Evolutionary conservation across 176 grass and related monocot genomes (phyloP).

Genomic region (Areca catechu): DNA sequence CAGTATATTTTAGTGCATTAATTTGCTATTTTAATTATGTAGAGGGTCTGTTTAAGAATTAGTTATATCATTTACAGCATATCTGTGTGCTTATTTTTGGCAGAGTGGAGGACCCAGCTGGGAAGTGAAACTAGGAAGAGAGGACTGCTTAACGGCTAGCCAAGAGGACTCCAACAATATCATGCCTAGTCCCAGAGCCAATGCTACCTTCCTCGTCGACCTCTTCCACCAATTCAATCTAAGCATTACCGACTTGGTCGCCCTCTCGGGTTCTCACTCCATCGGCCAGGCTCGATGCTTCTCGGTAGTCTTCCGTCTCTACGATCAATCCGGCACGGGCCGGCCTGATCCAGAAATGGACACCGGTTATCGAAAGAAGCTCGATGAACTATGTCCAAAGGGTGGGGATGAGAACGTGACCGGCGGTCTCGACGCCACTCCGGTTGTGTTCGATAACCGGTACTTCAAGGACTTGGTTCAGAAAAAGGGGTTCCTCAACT

Average conservation of each 20-base stretch:
- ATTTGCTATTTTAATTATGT: too few species aligned
- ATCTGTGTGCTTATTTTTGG: not conserved
- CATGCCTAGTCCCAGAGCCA: constrained; percentile 83
- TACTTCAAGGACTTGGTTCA: constrained; percentile 87
- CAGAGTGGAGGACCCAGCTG: constrained; percentile 81
- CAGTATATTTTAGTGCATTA: too few species aligned
- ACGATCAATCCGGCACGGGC: constrained; percentile 84
- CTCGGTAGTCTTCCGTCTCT: constrained; percentile 85
- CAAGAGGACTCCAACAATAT: constrained; percentile 59
- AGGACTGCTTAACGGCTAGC: constrained; percentile 70
- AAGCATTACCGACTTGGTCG: constrained; percentile 60
- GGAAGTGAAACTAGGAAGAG: constrained; percentile 67
- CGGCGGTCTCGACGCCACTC: constrained; percentile 59
- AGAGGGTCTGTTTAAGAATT: too few species aligned
- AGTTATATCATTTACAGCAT: too few species aligned
- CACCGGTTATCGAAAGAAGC: constrained; percentile 26
- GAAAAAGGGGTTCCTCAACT: constrained; percentile 80
- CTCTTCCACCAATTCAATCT: constrained; percentile 70
- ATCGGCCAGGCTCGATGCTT: constrained; percentile 82
- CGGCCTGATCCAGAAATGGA: constrained; percentile 85
- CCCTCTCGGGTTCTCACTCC: constrained; percentile 83
- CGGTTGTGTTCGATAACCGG: constrained; percentile 71
- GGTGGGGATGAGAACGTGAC: constrained; percentile 55
- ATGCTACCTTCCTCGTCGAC: constrained; percentile 44
- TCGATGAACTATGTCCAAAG: constrained; percentile 49